Conservation (phyloP, 495 filamentous ascomycete species). For the Lindgomyces ingoldianus region DNA sequence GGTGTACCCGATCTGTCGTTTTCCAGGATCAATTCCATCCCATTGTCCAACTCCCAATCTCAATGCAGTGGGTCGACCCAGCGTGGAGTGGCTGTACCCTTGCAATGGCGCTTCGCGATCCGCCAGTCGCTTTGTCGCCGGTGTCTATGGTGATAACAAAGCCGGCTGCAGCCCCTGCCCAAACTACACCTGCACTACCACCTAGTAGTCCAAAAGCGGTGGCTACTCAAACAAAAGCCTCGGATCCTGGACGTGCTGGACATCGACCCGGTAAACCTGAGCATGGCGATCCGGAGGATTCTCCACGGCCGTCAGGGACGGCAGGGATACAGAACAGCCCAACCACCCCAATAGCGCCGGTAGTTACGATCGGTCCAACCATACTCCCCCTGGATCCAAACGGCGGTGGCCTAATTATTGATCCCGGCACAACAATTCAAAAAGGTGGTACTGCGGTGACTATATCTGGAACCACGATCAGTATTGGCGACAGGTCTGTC, state of each 20-base stretch:
- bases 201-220: background rate
- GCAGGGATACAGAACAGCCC: background rate
- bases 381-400: background rate
- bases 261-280: background rate
- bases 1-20: slow-evolving; percentile 1
- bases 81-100: background rate
- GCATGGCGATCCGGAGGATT: background rate
- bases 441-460: background rate
- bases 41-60: background rate
- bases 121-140: background rate
- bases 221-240: background rate
- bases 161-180: background rate
- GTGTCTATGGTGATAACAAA: background rate
- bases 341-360: background rate
- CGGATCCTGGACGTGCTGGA: background rate
- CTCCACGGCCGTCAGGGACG: background rate
- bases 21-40: slow-evolving; percentile 9
- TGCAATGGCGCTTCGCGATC: background rate
- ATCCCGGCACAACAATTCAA: background rate
- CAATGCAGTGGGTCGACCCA: slow-evolving; percentile 1
- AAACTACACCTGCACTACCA: background rate
- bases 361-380: background rate
- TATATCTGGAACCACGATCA: background rate
- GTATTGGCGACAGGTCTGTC: background rate
- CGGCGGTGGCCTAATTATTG: background rate